A percentile compares a stretch with the other conserved stretches of the same genome.
Conservation (phyloP, 2,329 filamentous ascomycete species). For the Aspergillus transmontanensis region DNA sequence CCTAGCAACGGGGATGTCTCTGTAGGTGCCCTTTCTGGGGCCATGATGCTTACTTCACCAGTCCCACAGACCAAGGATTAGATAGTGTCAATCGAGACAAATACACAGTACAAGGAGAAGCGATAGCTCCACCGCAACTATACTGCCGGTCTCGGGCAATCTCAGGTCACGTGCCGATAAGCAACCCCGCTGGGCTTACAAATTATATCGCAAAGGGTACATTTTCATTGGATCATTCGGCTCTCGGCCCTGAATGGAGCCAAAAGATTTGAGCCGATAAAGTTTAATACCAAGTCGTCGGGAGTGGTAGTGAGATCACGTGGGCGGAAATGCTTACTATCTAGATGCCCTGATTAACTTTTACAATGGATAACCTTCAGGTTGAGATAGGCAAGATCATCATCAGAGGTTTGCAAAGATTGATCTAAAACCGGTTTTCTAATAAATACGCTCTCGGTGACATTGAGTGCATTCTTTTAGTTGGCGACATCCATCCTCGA, state of each 20-base stretch:
- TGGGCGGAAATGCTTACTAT: neutral
- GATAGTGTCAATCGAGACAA: neutral
- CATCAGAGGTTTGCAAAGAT: too few relatives aligned
- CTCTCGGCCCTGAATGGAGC: neutral
- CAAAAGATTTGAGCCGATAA: neutral
- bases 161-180: constrained; percentile 25
- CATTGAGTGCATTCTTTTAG: too few relatives aligned
- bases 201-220: neutral
- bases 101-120: neutral
- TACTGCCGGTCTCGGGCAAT: neutral
- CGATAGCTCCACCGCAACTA: neutral
- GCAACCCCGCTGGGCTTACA: constrained; percentile 6
- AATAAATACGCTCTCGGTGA: too few relatives aligned
- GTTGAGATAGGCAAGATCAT: too few relatives aligned
- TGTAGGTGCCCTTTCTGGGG: constrained; percentile 24
- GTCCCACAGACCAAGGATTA: constrained; percentile 7
- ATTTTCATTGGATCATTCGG: neutral
- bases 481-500: too few relatives aligned
- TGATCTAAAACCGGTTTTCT: too few relatives aligned
- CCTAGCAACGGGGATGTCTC: constrained; percentile 53
- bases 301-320: neutral
- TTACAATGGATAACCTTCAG: too few relatives aligned
- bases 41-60: constrained; percentile 22
- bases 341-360: too few relatives aligned
- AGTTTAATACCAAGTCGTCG: neutral